Evolutionary conservation across 2,329 filamentous ascomycete genomes (phyloP).

Genomic region (Salinomyces thailandicus): DNA sequence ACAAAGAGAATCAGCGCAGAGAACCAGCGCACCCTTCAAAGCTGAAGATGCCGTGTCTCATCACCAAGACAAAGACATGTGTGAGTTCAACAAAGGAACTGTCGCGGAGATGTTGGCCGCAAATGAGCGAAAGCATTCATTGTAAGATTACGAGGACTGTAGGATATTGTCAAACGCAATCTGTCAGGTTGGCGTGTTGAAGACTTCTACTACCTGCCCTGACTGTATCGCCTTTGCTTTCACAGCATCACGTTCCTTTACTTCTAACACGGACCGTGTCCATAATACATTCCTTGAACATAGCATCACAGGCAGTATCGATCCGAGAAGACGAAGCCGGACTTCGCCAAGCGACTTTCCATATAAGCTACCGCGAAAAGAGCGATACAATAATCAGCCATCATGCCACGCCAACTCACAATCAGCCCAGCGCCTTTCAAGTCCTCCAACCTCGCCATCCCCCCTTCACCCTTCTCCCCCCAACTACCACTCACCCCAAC

Average conservation of each 20-base stretch:
- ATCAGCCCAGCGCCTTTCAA: conserved; percentile 33
- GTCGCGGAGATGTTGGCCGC: not conserved
- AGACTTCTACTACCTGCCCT: not conserved
- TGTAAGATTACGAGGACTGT: not conserved
- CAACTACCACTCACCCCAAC: conserved; percentile 14
- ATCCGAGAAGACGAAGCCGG: conserved; percentile 14
- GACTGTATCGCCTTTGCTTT: conserved; percentile 1
- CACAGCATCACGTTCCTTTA: not conserved
- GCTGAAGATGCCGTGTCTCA: not conserved
- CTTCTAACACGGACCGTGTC: conserved; percentile 14
- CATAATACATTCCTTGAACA: conserved; percentile 6
- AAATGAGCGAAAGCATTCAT: not conserved
- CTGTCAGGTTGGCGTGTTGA: not conserved
- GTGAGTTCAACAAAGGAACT: not conserved
- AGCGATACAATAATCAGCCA: not conserved
- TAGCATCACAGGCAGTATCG: not conserved
- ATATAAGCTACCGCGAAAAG: not conserved
- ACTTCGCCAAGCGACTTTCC: conserved; percentile 10
- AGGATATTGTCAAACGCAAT: conserved; percentile 1
- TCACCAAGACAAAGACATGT: not conserved
- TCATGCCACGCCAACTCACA: conserved; percentile 22
- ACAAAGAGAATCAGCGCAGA: no score
- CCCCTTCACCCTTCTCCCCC: conserved; percentile 34
- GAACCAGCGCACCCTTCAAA: no score
- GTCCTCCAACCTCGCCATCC: conserved; percentile 34